Percentiles rank a stretch among this genome's conserved stretches.
phyloP scores from a whole-genome alignment of 2,329 filamentous ascomycete species.

The Penicillium decumbens region DNA sequence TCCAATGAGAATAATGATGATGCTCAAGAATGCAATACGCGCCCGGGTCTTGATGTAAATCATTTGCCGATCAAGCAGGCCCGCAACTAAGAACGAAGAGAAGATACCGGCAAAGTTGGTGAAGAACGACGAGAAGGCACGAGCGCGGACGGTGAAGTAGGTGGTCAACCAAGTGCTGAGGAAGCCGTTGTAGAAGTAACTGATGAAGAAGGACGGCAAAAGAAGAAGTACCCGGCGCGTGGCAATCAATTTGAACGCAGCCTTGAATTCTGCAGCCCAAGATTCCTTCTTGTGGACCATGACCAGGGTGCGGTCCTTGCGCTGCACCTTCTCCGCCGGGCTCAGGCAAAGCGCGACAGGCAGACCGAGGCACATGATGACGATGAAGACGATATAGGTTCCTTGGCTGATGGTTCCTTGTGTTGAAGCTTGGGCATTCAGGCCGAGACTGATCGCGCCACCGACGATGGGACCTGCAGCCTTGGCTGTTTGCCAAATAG shows the following conservation, averaged over 20 bases:
- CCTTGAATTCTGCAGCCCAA: constrained; percentile 23
- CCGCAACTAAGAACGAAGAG: constrained; percentile 22
- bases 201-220: constrained; percentile 28
- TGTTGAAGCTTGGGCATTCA: constrained; percentile 17
- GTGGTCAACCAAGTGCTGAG: constrained; percentile 23
- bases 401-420: constrained; percentile 18
- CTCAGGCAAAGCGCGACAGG: constrained; percentile 20
- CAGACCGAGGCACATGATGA: constrained; percentile 25
- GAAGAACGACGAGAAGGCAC: constrained; percentile 25
- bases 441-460: constrained; percentile 22
- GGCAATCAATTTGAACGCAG: constrained; percentile 16
- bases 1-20: constrained; percentile 16
- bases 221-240: constrained; percentile 22
- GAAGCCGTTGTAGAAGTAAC: constrained; percentile 31
- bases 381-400: constrained; percentile 24
- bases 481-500: constrained; percentile 25
- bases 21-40: constrained; percentile 17
- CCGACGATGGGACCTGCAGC: constrained; percentile 23
- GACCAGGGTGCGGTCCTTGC: constrained; percentile 22
- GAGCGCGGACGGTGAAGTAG: constrained; percentile 24
- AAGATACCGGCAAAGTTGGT: constrained; percentile 24
- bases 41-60: constrained; percentile 25
- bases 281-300: constrained; percentile 19
- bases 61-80: constrained; percentile 20
- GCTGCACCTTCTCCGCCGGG: constrained; percentile 24